Evolutionary conservation across 805 yeast genomes (phyloP).

Genomic region (Pichia kluyveri): DNA sequence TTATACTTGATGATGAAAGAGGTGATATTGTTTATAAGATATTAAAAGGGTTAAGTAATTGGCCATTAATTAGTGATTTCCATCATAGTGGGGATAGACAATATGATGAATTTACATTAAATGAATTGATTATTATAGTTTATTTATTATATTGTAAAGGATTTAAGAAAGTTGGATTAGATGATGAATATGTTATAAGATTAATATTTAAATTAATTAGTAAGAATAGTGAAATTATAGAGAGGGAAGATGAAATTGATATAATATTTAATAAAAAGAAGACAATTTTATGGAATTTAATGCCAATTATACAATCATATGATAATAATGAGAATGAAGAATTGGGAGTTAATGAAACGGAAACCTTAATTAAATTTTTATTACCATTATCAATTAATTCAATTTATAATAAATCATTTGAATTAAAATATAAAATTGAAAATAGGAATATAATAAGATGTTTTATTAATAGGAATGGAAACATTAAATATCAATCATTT

Average conservation of each 20-base stretch:
- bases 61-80: constrained; percentile 5
- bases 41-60: constrained; percentile 3
- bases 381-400: constrained; percentile 6
- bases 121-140: constrained; percentile 1
- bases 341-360: not conserved
- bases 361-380: not conserved
- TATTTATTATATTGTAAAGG: constrained; percentile 2
- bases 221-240: not conserved
- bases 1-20: constrained; percentile 12
- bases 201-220: not conserved
- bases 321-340: constrained; percentile 24
- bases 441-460: not conserved
- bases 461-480: not conserved
- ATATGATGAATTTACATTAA: constrained; percentile 1
- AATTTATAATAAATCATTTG: not conserved
- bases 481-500: not conserved
- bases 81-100: not conserved
- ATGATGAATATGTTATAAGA: not conserved
- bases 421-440: constrained; percentile 2
- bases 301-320: constrained; percentile 31
- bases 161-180: not conserved
- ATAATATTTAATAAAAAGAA: constrained; percentile 15
- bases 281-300: constrained; percentile 21
- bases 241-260: constrained; percentile 10
- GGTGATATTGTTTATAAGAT: constrained; percentile 3